These are phyloP conservation scores for Rosellinia necatrix DNA, from an alignment of 2,329 filamentous ascomycete genomes.

Conservation along the genomic window DNA sequence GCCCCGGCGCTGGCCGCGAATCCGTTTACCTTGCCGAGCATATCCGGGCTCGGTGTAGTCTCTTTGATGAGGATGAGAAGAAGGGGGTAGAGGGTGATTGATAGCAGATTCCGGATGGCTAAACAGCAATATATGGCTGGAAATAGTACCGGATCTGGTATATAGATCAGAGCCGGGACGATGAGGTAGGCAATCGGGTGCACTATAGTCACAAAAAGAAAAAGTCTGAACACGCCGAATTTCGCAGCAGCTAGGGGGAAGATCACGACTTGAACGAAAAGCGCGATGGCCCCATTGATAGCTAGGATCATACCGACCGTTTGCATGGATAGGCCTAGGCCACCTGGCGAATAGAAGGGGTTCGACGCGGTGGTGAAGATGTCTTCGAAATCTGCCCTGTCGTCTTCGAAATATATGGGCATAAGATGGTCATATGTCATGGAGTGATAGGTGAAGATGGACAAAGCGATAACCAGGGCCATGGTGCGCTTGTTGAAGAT, in stretches of 20 bases:
- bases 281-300: constrained; percentile 61
- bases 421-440: constrained; percentile 94
- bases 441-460: constrained; percentile 91
- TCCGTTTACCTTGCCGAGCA: constrained; percentile 68
- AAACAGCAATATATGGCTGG: constrained; percentile 63
- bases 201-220: constrained; percentile 61
- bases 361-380: constrained; percentile 42
- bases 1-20: constrained; percentile 68
- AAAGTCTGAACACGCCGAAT: constrained; percentile 64
- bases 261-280: constrained; percentile 63
- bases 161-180: constrained; percentile 61
- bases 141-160: constrained; percentile 57
- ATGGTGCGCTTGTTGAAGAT: constrained; percentile 67
- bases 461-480: constrained; percentile 78
- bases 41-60: constrained; percentile 59
- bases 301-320: constrained; percentile 66
- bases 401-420: constrained; percentile 90
- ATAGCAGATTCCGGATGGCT: constrained; percentile 62
- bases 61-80: constrained; percentile 72
- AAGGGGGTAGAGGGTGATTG: constrained; percentile 68
- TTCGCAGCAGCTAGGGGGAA: constrained; percentile 64
- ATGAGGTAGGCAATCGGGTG: constrained; percentile 66
- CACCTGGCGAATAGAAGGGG: constrained; percentile 62
- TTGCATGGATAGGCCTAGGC: constrained; percentile 65
- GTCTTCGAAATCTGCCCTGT: constrained; percentile 52